These are phyloP conservation scores for Phaeosphaeriaceae sp. DNA, from an alignment of 2,329 filamentous ascomycete species.

Conservation along the genomic window DNA sequence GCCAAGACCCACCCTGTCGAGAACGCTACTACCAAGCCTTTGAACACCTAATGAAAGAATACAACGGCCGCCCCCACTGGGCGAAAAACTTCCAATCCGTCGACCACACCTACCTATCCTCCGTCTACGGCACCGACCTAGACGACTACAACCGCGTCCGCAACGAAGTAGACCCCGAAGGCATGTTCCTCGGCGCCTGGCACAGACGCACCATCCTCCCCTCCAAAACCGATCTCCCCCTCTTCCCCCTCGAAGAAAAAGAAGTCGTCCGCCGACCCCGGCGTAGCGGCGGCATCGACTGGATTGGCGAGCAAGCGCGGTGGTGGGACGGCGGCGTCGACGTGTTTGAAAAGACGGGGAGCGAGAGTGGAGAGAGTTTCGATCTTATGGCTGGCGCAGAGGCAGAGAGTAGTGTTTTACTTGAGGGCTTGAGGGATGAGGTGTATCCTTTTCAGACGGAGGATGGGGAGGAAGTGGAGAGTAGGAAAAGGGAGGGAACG, in stretches of 20 bases:
- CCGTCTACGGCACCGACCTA: conserved; percentile 73
- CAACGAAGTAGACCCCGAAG: conserved; percentile 75
- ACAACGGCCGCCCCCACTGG: conserved; percentile 86
- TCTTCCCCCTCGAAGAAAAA: conserved; percentile 51
- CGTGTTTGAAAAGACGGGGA: conserved; percentile 37
- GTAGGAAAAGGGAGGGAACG: conserved; percentile 21
- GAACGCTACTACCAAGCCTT: conserved; percentile 86
- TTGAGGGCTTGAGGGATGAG: conserved; percentile 40
- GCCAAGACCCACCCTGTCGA: conserved; percentile 75
- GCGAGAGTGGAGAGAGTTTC: conserved; percentile 49
- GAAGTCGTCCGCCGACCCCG: conserved; percentile 46
- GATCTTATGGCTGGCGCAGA: conserved; percentile 55
- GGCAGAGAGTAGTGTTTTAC: conserved; percentile 45
- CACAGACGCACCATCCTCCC: conserved; percentile 66
- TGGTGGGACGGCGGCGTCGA: conserved; percentile 45
- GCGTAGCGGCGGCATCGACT: conserved; percentile 44
- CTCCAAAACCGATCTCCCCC: conserved; percentile 31
- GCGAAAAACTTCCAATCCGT: conserved; percentile 82
- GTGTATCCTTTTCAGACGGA: conserved; percentile 5
- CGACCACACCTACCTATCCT: conserved; percentile 64
- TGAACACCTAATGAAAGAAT: conserved; percentile 86
- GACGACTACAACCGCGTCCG: conserved; percentile 71
- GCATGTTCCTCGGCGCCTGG: conserved; percentile 92
- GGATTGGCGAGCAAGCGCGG: conserved; percentile 48
- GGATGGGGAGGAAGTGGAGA: conserved; percentile 13